Evolutionary conservation across 2,329 filamentous ascomycete genomes (phyloP), one percentile per base, ranked within the genome.

Genomic region (Diaporthe citriasiana): DNA sequence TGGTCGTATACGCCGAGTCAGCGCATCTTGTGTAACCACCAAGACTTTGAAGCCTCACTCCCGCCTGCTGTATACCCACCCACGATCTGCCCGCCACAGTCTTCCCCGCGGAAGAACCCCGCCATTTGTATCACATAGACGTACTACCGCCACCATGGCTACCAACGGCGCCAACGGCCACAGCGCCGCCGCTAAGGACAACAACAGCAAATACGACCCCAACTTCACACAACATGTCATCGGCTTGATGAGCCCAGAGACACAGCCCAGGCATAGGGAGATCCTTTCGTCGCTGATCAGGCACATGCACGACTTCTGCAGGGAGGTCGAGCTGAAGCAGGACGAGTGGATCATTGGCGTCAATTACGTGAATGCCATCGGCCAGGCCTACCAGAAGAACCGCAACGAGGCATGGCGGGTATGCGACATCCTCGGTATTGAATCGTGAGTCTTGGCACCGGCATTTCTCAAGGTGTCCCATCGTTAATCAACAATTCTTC

Each of bases 281-380:
- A 84, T 92, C 79, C 83, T 92, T 81, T 80, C 84, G 75, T 84
- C 85, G 51, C 81, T 91, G 76, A 89, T 91, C 81, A 84, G 82
- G 53, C 90, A 92, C 82, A 84, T 92, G 73, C 90, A 92, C 82
- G 89, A 91, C 81, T 92, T 92, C 80, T 87, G 88, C 57, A 87
- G 90, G 59, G 90, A 92, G 80, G 87, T 90, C 74, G 88, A 92
- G 79, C 86, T 92, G 66, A 91, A 89, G 27, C 84, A 87, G 27
- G 89, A 90, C 74, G 90, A 92, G 82, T 92, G 90, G 90, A 87
- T 91, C 81, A 82, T 87, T 15, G 90, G 89, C 68, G 89, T 92
- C 38, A 85, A 38, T 80, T 84, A 45, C 82, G 83, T 91, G 82
- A 92, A 92, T 84, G 85, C 86, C 71, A 87, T 90, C 74, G 90